Base-by-base conservation (phyloP, 495 filamentous ascomycete genomes). In the Daldinia childiae region DNA sequence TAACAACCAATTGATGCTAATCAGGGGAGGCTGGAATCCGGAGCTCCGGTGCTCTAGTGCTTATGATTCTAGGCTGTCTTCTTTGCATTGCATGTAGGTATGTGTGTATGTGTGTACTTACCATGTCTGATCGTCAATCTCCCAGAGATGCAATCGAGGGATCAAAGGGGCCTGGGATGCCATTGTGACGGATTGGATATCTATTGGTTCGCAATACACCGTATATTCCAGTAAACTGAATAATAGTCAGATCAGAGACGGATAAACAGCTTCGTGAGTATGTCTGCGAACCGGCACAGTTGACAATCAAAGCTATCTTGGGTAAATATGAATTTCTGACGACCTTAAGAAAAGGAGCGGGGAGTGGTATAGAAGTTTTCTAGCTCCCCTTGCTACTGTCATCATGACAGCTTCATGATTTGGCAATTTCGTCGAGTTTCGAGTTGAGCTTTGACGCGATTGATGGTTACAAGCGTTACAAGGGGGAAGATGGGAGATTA, bases 101-200 rank as follows among this genome's bases (percentile, higher is more conserved):
- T 8, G 3, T 32, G 8, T 32, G 30, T 60, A 30, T 9, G 21
- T 43, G 17, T 34, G 29, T 59, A 57, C 79, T 60, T 77, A 85
- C 86, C 86, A 88, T 24, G 81, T 36, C 71, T 84, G 82, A 60
- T 88, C 86, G 62, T 83, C 83, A 59, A 87, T 84, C 79, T 88
- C 86, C 62, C 83, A 86, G 64, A 88, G 82, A 72, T 87, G 82
- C 79, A 88, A 81, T 17, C 86, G 82, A 7, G 84, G 85, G 55
- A 85, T 75, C 43, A 80, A 78, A 19, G 85, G 81, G 1, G 50
- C 27, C 24, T 36, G 34, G 34, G 34, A 36, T 36, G 82, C 76
- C 85, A 86, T 87, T 52, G 48, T 77, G 64, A 36, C 12, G 29
- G 19, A 17, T 48, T 58, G n/a, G 26, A 21, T 52, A 29, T 14